Base-by-base conservation (phyloP, 2,329 filamentous ascomycete species). In the Arthrobotrys iridis region DNA sequence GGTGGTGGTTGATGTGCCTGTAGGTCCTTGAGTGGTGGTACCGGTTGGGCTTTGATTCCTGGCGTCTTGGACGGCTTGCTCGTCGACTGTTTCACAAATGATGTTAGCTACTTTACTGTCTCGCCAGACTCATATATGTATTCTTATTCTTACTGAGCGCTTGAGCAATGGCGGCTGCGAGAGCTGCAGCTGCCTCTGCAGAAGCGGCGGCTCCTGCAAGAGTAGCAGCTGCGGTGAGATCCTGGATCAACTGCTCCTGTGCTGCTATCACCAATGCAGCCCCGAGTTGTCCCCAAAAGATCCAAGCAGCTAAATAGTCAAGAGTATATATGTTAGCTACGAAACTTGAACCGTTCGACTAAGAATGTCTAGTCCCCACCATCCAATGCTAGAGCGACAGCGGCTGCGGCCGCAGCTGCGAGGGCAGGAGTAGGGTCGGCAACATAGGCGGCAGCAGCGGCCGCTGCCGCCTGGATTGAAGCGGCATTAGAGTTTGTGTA, bases 31-130 rank as follows among this genome's bases (percentile, higher is more conserved):
- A 5, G 55, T 60, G 18, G 30, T 60, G 26, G 55, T 43, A 15
- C 8, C 11, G 3, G 55, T 26, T 6, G 55, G 55, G 6, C 37
- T 33, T 20, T 60, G 55, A 15, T 60, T 60, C n/a, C 20, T 60
- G 2, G 55, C 55, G 13, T 60, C 20, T 24, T 60, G 55, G 2
- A 60, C 55, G 11, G 55, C 55, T 60, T 60, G 55, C 35, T 60
- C 55, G 22, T 35, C 41, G 10, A 37, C 55, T 60, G n/a, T n/a
- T n/a, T n/a, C n/a, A n/a, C n/a, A 26, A 3, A 35, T 8, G 33
- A 37, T 37, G 33, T 18, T 60, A 26, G 3, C 15, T 26, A 41
- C 5, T 13, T 41, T n/a, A 18, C 20, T 28, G 18, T 13, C 22
- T 10, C 4, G 26, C 45, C 11, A 8, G 4, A 22, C 24, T 11